Evolutionary conservation across 2,329 filamentous ascomycete genomes (phyloP).

Genomic region (Nakataea oryzae): DNA sequence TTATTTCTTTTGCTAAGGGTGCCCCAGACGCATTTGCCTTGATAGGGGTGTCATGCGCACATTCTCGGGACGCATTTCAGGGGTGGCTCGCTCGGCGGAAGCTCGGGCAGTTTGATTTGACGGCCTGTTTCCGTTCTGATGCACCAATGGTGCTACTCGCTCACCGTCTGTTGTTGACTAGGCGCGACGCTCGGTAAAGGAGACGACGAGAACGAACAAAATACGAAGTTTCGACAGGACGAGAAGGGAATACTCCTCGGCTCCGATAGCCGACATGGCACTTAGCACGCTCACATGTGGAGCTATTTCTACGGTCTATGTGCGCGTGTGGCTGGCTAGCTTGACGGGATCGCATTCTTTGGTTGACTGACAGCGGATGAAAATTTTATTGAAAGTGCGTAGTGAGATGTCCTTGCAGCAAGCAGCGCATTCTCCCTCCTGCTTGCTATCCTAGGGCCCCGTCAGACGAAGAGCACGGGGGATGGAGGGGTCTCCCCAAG

Average conservation of each 20-base stretch:
- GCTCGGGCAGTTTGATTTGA: not conserved
- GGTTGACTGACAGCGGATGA: not conserved
- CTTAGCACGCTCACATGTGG: too few species aligned
- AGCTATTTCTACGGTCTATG: too few species aligned
- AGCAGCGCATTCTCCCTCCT: too few species aligned
- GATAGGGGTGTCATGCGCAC: not conserved
- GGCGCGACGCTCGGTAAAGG: not conserved
- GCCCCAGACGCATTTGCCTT: not conserved
- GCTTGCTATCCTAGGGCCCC: too few species aligned
- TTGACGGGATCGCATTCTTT: not conserved
- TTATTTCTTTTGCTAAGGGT: too few species aligned
- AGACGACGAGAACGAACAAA: not conserved
- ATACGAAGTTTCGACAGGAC: not conserved
- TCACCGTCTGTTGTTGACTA: not conserved
- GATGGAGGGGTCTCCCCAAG: not conserved
- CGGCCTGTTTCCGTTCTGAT: not conserved
- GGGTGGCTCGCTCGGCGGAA: not conserved
- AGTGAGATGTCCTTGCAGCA: too few species aligned
- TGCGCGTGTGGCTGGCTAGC: not conserved
- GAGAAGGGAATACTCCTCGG: not conserved
- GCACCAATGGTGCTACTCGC: not conserved
- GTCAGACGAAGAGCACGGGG: not conserved
- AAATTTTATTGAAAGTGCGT: not conserved
- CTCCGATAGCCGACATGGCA: not conserved
- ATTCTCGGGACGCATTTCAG: not conserved